phyloP scores from a whole-genome alignment of 1,139 yeast genomes.

The Debaryomyces robertsiae region DNA sequence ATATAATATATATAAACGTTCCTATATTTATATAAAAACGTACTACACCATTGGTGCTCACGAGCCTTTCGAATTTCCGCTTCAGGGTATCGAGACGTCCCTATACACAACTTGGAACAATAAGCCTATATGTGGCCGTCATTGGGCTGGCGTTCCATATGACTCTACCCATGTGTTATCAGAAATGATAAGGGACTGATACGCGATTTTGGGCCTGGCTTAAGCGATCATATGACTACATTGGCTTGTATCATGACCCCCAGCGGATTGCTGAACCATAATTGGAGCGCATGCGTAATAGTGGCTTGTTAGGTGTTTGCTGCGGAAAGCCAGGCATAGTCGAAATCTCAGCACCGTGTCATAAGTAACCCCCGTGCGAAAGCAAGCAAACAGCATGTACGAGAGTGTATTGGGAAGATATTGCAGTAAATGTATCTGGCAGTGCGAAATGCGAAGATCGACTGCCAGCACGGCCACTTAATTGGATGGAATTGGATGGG shows the following conservation, averaged over 20 bases:
- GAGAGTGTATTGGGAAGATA: no score
- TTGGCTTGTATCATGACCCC: background rate
- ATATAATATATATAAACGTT: background rate
- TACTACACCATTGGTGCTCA: background rate
- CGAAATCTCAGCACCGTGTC: no score
- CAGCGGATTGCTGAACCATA: no score
- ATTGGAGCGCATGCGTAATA: no score
- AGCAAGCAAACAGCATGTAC: no score
- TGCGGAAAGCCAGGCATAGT: no score
- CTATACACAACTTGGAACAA: conserved; percentile 2
- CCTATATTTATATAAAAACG: background rate
- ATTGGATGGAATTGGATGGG: no score
- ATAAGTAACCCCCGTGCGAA: no score
- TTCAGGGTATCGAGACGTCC: conserved; percentile 6
- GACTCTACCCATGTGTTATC: conserved; percentile 10
- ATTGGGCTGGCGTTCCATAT: background rate
- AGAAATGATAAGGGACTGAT: conserved; percentile 6
- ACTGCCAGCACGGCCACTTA: no score
- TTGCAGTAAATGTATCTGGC: no score
- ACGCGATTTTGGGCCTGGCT: conserved; percentile 4
- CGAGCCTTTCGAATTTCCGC: conserved; percentile 7
- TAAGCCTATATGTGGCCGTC: background rate
- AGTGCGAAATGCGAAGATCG: no score
- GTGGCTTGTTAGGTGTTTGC: no score
- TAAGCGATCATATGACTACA: background rate